A percentile compares a stretch with the other conserved stretches of the same genome.
Evolutionary conservation across 2,329 filamentous ascomycete species (phyloP).

Genomic region (Botrytis galanthina): DNA sequence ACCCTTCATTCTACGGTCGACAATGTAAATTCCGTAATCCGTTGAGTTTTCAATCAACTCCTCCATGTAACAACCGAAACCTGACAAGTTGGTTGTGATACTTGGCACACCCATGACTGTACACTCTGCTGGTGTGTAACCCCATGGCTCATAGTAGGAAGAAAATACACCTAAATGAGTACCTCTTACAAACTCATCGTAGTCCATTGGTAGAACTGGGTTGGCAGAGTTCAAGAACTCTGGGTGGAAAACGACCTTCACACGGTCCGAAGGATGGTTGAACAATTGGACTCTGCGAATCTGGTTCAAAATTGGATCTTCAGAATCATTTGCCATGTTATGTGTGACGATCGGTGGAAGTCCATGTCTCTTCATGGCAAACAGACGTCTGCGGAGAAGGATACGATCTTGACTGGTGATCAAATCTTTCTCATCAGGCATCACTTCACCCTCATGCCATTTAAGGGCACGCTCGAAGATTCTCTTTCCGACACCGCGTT

Average conservation of each 20-base stretch:
- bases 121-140: constrained; percentile 96
- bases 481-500: constrained; percentile 86
- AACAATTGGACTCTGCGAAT: constrained; percentile 94
- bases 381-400: constrained; percentile 83
- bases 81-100: constrained; percentile 96
- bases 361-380: constrained; percentile 90
- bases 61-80: constrained; percentile 99
- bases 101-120: constrained; percentile 98
- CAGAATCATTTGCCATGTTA: constrained; percentile 93
- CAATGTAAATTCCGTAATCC: constrained; percentile 98
- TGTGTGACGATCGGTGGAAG: constrained; percentile 96
- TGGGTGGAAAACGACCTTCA: constrained; percentile 97
- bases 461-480: constrained; percentile 91
- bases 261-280: constrained; percentile 90
- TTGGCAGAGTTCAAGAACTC: constrained; percentile 97
- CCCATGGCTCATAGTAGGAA: constrained; percentile 99
- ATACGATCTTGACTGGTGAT: constrained; percentile 91
- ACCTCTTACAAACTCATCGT: constrained; percentile 96
- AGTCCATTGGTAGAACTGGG: constrained; percentile 91
- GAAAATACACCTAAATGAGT: constrained; percentile 94
- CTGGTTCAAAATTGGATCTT: constrained; percentile 94
- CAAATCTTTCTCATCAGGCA: constrained; percentile 95
- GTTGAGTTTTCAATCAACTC: constrained; percentile 96
- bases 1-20: constrained; percentile 91
- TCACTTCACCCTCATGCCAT: constrained; percentile 91